Base-by-base conservation (phyloP, 1,139 yeast species). In the Hemisphaericaspora subhashii region DNA sequence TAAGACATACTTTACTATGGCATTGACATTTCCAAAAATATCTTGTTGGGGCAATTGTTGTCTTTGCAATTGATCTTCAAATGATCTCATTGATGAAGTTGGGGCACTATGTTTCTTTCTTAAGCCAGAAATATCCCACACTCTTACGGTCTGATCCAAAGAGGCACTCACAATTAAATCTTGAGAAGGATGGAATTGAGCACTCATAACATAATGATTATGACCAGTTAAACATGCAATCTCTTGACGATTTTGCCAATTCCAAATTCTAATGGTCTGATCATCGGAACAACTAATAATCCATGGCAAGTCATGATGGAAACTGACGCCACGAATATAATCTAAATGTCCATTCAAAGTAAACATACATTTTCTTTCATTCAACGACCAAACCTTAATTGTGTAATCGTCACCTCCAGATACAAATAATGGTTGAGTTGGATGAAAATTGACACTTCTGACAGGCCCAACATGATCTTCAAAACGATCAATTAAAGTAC, bases 381-480 rank as follows among this genome's bases (percentile, higher is more conserved):
- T 89, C 52, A 92, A 74, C 22, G 97, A 88, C 99, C 99, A 94
- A 15, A 94, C 97, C 60, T 88, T 88, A 55, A 94, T 83, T 38
- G 94, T 78, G 61, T 90, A 88, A 63, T 94, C 99, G 62, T 94
- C 99, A 62, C 97, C 97, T 51, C 98, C 96, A 12, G 97, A 88
- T 25, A 83, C 98, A 63, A 94, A 92, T 46, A 94, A 74, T 25
- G 98, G 98, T 65, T 94, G 98, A 5, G 98, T 89, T 43, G 96
- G 96, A 65, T 94, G 99, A 76, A 94, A 92, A 59, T 83, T 92
- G 34, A 94, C 87, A 47, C 92, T 83, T 66, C 98, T 81, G 24
- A 94, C 98, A 5, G 98, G 98, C 20, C 98, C 99, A 54, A 87
- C 96, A 60, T 94, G 99, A 53, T 92, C 98, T 65, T 94, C 98